Percentiles rank a stretch among this genome's conserved stretches.
phyloP scores from a whole-genome alignment of 805 yeast genomes.

The Scheffersomyces lignosus region DNA sequence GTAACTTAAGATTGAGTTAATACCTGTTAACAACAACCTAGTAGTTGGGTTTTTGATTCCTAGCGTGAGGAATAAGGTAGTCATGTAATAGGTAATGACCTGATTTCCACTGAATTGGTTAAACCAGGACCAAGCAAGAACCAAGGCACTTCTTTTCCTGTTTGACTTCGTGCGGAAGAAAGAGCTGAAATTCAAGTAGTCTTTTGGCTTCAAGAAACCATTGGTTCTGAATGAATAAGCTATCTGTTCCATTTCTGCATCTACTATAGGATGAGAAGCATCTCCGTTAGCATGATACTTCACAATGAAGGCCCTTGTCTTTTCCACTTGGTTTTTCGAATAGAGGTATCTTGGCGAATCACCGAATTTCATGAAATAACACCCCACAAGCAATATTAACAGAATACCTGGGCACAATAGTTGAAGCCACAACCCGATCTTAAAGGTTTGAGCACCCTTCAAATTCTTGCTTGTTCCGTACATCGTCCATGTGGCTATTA shows the following conservation, averaged over 20 bases:
- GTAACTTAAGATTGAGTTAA: background rate
- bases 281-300: conserved; percentile 2
- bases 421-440: conserved; percentile 14
- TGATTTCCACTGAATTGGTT: conserved; percentile 3
- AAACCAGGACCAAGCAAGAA: conserved; percentile 3
- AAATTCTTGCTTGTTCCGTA: conserved; percentile 1
- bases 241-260: conserved; percentile 1
- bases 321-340: background rate
- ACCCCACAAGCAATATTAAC: background rate
- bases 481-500: conserved; percentile 3
- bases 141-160: background rate
- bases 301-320: conserved; percentile 1
- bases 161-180: background rate
- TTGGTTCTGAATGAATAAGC: background rate
- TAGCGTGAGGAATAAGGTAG: background rate
- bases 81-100: conserved; percentile 2
- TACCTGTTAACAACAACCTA: background rate
- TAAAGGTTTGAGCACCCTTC: conserved; percentile 6
- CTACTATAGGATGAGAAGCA: background rate
- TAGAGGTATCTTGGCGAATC: conserved; percentile 2
- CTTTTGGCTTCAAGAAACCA: background rate
- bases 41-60: conserved; percentile 2
- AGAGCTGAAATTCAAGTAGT: background rate
- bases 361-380: background rate
- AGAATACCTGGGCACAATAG: conserved; percentile 12